Evolutionary conservation across 495 filamentous ascomycete species (phyloP).

Genomic region (Aspergillus campestris): DNA sequence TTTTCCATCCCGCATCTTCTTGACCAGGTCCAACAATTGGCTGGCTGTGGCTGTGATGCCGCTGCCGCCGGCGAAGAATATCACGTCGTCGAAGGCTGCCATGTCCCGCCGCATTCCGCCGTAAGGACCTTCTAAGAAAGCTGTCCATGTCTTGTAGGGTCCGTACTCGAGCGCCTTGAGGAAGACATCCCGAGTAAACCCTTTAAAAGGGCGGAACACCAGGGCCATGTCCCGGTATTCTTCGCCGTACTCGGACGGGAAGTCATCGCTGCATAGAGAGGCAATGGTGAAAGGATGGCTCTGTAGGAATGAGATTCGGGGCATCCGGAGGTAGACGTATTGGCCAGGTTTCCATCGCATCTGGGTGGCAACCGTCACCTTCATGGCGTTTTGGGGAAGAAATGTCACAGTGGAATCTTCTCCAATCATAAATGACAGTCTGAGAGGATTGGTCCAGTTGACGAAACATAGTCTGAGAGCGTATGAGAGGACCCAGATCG

Average conservation of each 20-base stretch:
- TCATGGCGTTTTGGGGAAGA: constrained; percentile 85
- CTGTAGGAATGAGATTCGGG: constrained; percentile 77
- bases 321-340: constrained; percentile 91
- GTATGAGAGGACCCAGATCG: constrained; percentile 66
- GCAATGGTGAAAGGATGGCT: constrained; percentile 96
- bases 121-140: constrained; percentile 89
- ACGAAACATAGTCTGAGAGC: constrained; percentile 60
- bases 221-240: constrained; percentile 80
- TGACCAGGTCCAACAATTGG: constrained; percentile 83
- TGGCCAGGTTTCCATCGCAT: constrained; percentile 91
- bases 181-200: constrained; percentile 77
- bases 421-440: constrained; percentile 69
- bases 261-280: constrained; percentile 78
- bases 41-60: constrained; percentile 91
- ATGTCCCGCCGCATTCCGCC: constrained; percentile 88
- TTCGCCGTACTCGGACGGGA: constrained; percentile 79
- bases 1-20: constrained; percentile 87
- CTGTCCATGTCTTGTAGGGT: constrained; percentile 79
- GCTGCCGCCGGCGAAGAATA: constrained; percentile 87
- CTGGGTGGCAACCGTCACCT: constrained; percentile 86
- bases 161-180: constrained; percentile 69
- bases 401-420: constrained; percentile 82
- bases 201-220: constrained; percentile 83
- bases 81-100: constrained; percentile 86
- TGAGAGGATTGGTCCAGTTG: constrained; percentile 80